phyloP scores from a whole-genome alignment of 768 basidiomycete genomes.

The Terana coerulea region DNA sequence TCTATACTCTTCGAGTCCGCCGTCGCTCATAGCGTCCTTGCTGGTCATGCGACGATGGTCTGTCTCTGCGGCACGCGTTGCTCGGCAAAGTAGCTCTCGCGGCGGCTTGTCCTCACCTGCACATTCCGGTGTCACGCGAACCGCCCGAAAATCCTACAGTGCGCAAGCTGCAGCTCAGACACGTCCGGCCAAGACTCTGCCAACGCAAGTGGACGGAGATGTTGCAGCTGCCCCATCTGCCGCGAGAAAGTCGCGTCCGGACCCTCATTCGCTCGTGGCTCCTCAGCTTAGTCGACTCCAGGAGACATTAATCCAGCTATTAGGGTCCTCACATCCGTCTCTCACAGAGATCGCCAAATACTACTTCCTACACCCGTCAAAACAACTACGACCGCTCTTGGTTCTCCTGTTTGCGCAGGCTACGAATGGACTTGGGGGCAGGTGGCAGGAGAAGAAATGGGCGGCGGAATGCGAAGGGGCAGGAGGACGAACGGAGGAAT shows the following conservation, averaged over 20 bases:
- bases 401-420: slow-evolving; percentile 89
- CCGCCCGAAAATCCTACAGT: slow-evolving; percentile 21
- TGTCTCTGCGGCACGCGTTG: slow-evolving; percentile 21
- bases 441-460: slow-evolving; percentile 60
- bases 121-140: slow-evolving; percentile 17
- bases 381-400: slow-evolving; percentile 86
- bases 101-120: slow-evolving; percentile 3
- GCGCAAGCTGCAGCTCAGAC: slow-evolving; percentile 13
- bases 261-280: slow-evolving; percentile 69
- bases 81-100: slow-evolving; percentile 5
- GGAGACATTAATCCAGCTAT: slow-evolving; percentile 65
- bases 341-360: slow-evolving; percentile 87
- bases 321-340: slow-evolving; percentile 86
- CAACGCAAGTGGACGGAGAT: neutral
- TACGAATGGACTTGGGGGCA: slow-evolving; percentile 81
- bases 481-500: slow-evolving; percentile 49
- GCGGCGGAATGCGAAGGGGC: slow-evolving; percentile 55
- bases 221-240: neutral
- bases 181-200: slow-evolving; percentile 5
- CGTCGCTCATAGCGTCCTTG: slow-evolving; percentile 20
- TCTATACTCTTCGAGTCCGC: slow-evolving; percentile 3
- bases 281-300: slow-evolving; percentile 72
- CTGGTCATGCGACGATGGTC: slow-evolving; percentile 31
- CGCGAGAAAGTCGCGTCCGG: slow-evolving; percentile 32
- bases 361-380: slow-evolving; percentile 87